These are phyloP conservation scores for Haplographium delicatum DNA, from an alignment of 495 filamentous ascomycete species.

Conservation along the genomic window DNA sequence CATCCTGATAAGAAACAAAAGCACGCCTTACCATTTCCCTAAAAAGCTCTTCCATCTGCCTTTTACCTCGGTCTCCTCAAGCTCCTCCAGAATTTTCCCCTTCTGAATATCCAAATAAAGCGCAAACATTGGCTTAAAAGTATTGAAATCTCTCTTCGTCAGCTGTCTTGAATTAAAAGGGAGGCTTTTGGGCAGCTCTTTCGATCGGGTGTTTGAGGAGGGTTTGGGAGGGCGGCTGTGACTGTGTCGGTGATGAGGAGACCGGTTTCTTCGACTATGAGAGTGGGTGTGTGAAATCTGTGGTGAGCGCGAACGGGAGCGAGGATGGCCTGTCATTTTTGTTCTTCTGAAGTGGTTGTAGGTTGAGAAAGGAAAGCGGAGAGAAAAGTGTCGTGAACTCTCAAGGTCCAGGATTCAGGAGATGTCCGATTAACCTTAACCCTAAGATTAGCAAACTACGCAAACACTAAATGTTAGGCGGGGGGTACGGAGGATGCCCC, in stretches of 20 bases:
- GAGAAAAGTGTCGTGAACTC: too few species aligned
- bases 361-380: too few species aligned
- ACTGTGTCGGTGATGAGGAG: slow-evolving; percentile 20
- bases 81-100: slow-evolving; percentile 52
- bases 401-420: too few species aligned
- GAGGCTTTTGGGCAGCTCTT: slow-evolving; percentile 38
- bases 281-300: slow-evolving; percentile 6
- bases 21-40: slow-evolving; percentile 66
- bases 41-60: slow-evolving; percentile 95
- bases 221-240: slow-evolving; percentile 11
- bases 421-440: too few species aligned
- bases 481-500: too few species aligned
- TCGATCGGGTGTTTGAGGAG: neutral
- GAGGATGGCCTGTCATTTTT: neutral
- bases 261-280: slow-evolving; percentile 19
- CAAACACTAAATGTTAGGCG: too few species aligned
- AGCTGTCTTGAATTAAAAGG: slow-evolving; percentile 63
- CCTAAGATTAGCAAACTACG: too few species aligned
- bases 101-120: slow-evolving; percentile 92
- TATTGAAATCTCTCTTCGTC: slow-evolving; percentile 55
- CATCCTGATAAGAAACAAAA: neutral
- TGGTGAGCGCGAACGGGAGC: slow-evolving; percentile 23
- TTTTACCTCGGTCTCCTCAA: slow-evolving; percentile 63
- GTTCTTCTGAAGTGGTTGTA: slow-evolving; percentile 1
- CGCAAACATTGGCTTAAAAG: slow-evolving; percentile 68